Evolutionary conservation across 2,329 filamentous ascomycete genomes (phyloP).

Genomic region (Aurifilum marmelostoma): DNA sequence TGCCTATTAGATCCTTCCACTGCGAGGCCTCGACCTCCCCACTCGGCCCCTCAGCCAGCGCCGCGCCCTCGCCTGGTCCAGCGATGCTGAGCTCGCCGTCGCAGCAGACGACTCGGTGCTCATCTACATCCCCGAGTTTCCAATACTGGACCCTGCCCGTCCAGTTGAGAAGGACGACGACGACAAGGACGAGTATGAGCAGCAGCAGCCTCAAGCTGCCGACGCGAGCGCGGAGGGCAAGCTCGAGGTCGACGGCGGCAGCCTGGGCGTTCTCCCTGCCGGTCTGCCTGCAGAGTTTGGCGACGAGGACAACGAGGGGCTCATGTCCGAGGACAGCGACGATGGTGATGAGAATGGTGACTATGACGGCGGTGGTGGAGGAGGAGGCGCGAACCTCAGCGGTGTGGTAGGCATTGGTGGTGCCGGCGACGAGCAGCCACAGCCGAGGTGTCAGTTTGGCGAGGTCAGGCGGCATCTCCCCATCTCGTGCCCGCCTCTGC

Average conservation of each 20-base stretch:
- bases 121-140: constrained; percentile 54
- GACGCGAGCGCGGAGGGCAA: neutral
- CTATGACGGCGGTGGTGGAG: constrained; percentile 30
- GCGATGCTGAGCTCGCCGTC: constrained; percentile 60
- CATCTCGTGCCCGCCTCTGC: constrained; percentile 41
- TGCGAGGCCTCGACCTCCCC: constrained; percentile 43
- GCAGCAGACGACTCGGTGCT: constrained; percentile 59
- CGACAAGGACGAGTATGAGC: constrained; percentile 15
- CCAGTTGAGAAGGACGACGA: constrained; percentile 22
- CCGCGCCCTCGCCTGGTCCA: constrained; percentile 55
- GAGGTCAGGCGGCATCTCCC: constrained; percentile 41
- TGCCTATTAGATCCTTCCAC: constrained; percentile 46
- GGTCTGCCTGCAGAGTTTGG: constrained; percentile 26
- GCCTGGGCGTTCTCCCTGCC: constrained; percentile 24
- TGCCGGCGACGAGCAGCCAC: constrained; percentile 7
- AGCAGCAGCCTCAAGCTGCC: neutral
- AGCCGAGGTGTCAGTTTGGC: constrained; percentile 36
- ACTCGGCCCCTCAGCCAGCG: constrained; percentile 36
- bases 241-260: neutral
- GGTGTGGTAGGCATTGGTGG: constrained; percentile 28
- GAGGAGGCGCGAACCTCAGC: constrained; percentile 29
- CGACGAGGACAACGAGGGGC: constrained; percentile 33
- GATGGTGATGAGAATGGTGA: constrained; percentile 22
- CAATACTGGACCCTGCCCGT: constrained; percentile 25
- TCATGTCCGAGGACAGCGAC: constrained; percentile 29